phyloP scores from a whole-genome alignment of 2,329 filamentous ascomycete species.

The Ciborinia camelliae region DNA sequence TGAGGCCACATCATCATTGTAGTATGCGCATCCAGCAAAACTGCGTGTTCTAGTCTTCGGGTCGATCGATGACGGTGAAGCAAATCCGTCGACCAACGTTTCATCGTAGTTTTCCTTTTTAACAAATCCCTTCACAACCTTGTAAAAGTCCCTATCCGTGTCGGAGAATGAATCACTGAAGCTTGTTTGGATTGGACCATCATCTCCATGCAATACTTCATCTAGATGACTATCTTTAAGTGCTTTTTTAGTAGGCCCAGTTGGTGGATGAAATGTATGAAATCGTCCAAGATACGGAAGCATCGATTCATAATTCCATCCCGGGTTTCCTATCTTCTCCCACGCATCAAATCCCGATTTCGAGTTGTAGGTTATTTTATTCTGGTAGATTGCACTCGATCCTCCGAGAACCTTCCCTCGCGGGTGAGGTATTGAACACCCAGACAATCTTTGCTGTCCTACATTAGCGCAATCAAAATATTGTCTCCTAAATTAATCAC shows the following conservation, averaged over 20 bases:
- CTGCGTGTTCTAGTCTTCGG: slow-evolving; percentile 26
- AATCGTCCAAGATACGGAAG: slow-evolving; percentile 43
- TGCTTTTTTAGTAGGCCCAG: neutral
- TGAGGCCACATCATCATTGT: slow-evolving; percentile 20
- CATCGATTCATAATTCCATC: slow-evolving; percentile 40
- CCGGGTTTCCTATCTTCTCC: slow-evolving; percentile 42
- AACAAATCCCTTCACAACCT: slow-evolving; percentile 20
- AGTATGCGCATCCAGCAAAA: slow-evolving; percentile 30
- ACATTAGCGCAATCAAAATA: slow-evolving; percentile 23
- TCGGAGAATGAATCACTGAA: slow-evolving; percentile 15
- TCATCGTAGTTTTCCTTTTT: slow-evolving; percentile 35
- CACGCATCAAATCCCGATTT: slow-evolving; percentile 44
- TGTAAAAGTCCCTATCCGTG: slow-evolving; percentile 21
- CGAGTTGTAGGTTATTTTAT: slow-evolving; percentile 26
- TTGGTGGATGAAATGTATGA: slow-evolving; percentile 27
- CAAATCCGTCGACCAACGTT: slow-evolving; percentile 40
- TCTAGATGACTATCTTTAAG: slow-evolving; percentile 11
- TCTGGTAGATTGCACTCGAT: slow-evolving; percentile 37
- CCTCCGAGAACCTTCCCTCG: slow-evolving; percentile 40
- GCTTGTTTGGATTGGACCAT: slow-evolving; percentile 22
- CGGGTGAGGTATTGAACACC: slow-evolving; percentile 26
- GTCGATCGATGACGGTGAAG: slow-evolving; percentile 22
- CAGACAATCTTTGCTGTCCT: slow-evolving; percentile 27
- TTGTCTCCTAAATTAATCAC: slow-evolving; percentile 21
- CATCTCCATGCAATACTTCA: slow-evolving; percentile 9